Evolutionary conservation across 2,329 filamentous ascomycete species (phyloP).

Genomic region (Claviceps sp.): DNA sequence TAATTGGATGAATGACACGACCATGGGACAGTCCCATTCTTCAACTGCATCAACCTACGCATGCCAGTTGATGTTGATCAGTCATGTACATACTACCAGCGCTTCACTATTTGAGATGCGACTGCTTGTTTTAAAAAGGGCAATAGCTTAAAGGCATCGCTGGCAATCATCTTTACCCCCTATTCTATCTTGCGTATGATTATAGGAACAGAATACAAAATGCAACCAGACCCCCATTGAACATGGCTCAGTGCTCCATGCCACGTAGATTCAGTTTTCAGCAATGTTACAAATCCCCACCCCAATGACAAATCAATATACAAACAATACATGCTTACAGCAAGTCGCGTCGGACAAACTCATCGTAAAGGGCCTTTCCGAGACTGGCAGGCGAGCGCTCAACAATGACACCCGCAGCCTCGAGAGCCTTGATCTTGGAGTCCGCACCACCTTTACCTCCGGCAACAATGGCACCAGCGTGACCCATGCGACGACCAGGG

Average conservation of each 20-base stretch:
- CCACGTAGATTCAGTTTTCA: slow-evolving; percentile 8
- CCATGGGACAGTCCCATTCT: too few species aligned
- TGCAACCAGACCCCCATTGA: slow-evolving; percentile 12
- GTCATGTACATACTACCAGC: not conserved
- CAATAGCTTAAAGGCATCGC: slow-evolving; percentile 1
- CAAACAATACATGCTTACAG: slow-evolving; percentile 44
- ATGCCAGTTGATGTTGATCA: not conserved
- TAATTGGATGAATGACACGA: not conserved
- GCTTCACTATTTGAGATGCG: not conserved
- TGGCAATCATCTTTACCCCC: slow-evolving; percentile 6
- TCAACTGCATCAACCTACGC: not conserved
- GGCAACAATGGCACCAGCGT: slow-evolving; percentile 94
- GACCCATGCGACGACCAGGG: slow-evolving; percentile 92
- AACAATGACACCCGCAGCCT: slow-evolving; percentile 81
- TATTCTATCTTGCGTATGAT: slow-evolving; percentile 22
- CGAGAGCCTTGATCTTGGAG: slow-evolving; percentile 92
- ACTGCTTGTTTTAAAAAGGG: not conserved
- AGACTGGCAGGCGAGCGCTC: slow-evolving; percentile 86
- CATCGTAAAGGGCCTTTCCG: slow-evolving; percentile 84
- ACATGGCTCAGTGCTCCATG: slow-evolving; percentile 12
- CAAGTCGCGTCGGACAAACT: slow-evolving; percentile 93
- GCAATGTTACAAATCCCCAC: not conserved
- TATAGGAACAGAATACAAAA: slow-evolving; percentile 11
- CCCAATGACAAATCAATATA: slow-evolving; percentile 1
- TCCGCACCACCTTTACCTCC: slow-evolving; percentile 96